These are phyloP conservation scores for Canavalia ensiformis DNA, from an alignment of 306 rosid genomes.

Conservation along the genomic window DNA sequence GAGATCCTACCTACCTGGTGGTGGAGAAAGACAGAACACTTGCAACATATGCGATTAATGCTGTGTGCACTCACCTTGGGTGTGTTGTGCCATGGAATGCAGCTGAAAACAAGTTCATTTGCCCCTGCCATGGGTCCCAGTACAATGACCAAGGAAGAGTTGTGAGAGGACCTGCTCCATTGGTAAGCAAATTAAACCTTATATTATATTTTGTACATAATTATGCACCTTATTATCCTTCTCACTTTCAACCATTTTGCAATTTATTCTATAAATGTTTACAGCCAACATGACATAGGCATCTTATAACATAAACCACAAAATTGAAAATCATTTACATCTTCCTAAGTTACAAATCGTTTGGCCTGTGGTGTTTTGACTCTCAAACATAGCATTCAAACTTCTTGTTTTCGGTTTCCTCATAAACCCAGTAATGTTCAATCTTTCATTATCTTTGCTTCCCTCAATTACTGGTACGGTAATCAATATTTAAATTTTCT, in stretches of 20 bases:
- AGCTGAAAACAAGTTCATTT: slow-evolving; percentile 91
- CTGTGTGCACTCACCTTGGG: slow-evolving; percentile 98
- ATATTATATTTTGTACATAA: too few species aligned
- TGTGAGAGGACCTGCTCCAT: slow-evolving; percentile 98
- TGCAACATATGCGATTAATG: slow-evolving; percentile 93
- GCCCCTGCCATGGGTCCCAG: slow-evolving; percentile 99
- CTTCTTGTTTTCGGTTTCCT: too few species aligned
- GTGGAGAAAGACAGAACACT: slow-evolving; percentile 89
- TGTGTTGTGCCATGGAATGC: slow-evolving; percentile 93
- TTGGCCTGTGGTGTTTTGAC: too few species aligned
- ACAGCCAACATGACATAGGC: too few species aligned
- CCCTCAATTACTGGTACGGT: background rate
- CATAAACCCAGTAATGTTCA: background rate
- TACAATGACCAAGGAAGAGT: slow-evolving; percentile 92
- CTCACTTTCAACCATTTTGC: too few species aligned
- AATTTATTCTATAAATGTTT: too few species aligned
- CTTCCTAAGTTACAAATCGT: too few species aligned
- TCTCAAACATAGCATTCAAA: too few species aligned
- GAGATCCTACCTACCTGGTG: slow-evolving; percentile 96
- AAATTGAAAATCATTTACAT: too few species aligned
- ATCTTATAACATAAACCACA: too few species aligned
- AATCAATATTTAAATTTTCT: slow-evolving; percentile 18
- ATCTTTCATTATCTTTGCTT: background rate
- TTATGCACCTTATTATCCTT: too few species aligned
- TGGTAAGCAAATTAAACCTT: slow-evolving; percentile 67